A percentile compares a stretch with the other conserved stretches of the same genome.
Evolutionary conservation across 257 asterid genomes (phyloP).

Genomic region (Scutellaria barbata): DNA sequence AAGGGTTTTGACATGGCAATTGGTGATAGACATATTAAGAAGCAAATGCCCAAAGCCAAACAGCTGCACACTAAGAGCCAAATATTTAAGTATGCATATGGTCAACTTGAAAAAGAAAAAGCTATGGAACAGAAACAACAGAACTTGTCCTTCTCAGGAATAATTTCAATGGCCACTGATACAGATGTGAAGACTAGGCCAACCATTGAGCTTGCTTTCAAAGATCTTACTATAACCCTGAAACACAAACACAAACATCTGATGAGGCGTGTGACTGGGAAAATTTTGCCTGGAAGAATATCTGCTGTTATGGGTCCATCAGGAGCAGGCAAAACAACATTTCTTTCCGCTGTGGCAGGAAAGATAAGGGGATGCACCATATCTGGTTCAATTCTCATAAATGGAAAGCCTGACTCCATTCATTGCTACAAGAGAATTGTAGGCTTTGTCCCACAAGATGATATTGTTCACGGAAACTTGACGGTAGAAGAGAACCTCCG

Average conservation of each 20-base stretch:
- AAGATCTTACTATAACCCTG: constrained; percentile 83
- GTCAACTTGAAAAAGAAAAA: constrained; percentile 94
- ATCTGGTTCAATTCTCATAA: constrained; percentile 79
- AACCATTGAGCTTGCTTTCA: constrained; percentile 79
- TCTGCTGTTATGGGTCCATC: constrained; percentile 99
- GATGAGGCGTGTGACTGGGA: constrained; percentile 89
- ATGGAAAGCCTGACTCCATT: constrained; percentile 78
- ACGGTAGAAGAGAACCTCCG: constrained; percentile 95
- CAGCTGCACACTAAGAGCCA: constrained; percentile 85
- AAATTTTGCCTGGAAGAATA: constrained; percentile 75
- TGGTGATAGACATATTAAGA: constrained; percentile 76
- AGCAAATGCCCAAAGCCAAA: constrained; percentile 61
- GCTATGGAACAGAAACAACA: constrained; percentile 82
- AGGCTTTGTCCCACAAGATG: constrained; percentile 98
- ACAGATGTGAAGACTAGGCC: constrained; percentile 71
- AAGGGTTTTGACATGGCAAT: constrained; percentile 67
- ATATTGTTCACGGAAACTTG: constrained; percentile 93
- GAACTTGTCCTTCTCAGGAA: constrained; percentile 87
- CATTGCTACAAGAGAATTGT: constrained; percentile 78
- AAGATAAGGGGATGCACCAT: constrained; percentile 71
- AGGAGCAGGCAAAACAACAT: constrained; percentile 96
- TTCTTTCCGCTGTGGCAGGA: constrained; percentile 90
- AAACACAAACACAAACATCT: constrained; percentile 74
- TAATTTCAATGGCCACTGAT: constrained; percentile 87
- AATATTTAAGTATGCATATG: constrained; percentile 90